Evolutionary conservation across 2,329 filamentous ascomycete species (phyloP), one percentile per base, ranked within the genome.

Genomic region (Pleoardoris graminearum): DNA sequence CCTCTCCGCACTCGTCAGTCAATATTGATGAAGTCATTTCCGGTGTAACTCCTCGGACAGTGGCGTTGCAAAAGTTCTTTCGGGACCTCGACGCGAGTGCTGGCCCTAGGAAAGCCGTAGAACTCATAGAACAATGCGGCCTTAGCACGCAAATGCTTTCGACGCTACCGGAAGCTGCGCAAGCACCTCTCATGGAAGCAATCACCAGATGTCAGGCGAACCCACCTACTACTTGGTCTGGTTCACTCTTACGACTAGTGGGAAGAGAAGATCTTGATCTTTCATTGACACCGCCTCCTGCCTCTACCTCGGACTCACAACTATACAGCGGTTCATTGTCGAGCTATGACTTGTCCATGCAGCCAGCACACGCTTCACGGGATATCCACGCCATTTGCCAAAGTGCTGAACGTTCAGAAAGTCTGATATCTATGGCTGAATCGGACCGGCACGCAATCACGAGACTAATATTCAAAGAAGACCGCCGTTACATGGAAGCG

Each of bases 401-500:
- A 54, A 83, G 80, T 33, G 77, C 83, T 1, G 86, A 90, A 38
- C 80, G 85, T 33, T 77, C 82, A 38, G 82, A 83, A 38, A 82
- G 85, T 0, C 85, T 88, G 49, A 88, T 94, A 58, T 90, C 90
- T 41, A 87, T 88, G 5, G 88, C 91, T 50, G 92, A 94, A 69
- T 88, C 87, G 27, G 90, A 96, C 66, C 85, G 91, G 23, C 67
- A 72, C 86, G 93, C 70, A 82, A 85, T 97, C 7, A 95, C 94
- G 25, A 85, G 87, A 46, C 80, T 94, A 7, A 87, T 99, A 23
- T 99, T 97, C 80, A 87, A 86, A 54, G 91, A 97, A 60, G 94
- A 99, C 66, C 85, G 91, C 54, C 87, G 94, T 30, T 86, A 96
- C 50, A 86, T 91, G 55, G 94, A 99, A 75, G 94, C 91, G 0